Conservation (phyloP, 169 alveolate genomes). For the Miamiensis avidus region DNA sequence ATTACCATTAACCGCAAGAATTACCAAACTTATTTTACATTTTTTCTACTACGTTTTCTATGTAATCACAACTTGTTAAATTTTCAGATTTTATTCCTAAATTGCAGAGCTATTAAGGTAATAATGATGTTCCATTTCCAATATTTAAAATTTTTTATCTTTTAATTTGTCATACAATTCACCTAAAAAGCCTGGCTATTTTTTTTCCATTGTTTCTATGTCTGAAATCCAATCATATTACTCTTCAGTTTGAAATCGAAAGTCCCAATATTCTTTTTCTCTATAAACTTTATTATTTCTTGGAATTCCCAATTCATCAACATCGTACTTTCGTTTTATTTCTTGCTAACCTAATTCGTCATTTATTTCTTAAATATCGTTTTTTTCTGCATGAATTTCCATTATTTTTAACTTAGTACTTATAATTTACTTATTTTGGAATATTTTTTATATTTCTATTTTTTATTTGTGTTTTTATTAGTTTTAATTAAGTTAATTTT, state of each 20-base stretch:
- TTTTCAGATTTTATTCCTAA: background rate
- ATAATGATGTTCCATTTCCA: background rate
- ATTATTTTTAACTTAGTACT: too few relatives aligned
- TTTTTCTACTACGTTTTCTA: background rate
- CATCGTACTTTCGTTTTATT: too few relatives aligned
- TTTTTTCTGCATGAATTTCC: too few relatives aligned
- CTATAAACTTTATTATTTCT: background rate
- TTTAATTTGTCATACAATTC: background rate
- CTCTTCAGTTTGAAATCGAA: background rate
- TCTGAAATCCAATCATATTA: background rate
- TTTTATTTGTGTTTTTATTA: too few relatives aligned
- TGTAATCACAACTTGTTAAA: background rate
- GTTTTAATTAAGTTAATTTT: too few relatives aligned
- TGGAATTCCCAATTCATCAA: background rate
- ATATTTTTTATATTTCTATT: too few relatives aligned
- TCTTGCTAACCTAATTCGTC: too few relatives aligned
- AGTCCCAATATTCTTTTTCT: background rate
- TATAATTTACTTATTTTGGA: too few relatives aligned
- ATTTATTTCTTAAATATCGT: too few relatives aligned
- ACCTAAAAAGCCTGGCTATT: background rate
- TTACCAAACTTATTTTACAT: background rate
- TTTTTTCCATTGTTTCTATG: background rate
- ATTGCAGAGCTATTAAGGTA: background rate
- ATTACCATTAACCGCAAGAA: background rate
- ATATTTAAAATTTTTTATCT: background rate